These are phyloP conservation scores for Penstemon newberryi DNA, from an alignment of 257 asterid genomes.

Conservation along the genomic window DNA sequence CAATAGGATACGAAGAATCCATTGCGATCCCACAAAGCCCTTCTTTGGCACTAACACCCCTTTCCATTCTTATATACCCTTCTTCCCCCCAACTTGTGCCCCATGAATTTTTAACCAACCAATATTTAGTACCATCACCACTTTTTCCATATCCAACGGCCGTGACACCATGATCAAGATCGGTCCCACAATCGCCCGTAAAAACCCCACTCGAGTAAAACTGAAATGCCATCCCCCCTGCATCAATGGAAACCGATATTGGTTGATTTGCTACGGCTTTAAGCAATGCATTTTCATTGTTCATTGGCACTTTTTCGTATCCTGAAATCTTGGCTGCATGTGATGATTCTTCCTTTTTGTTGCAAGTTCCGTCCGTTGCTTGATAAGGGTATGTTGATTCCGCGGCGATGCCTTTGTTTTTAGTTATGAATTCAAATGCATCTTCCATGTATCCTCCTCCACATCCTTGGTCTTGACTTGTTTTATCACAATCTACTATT, in stretches of 20 bases:
- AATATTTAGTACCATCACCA: conserved; percentile 30
- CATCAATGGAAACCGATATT: conserved; percentile 44
- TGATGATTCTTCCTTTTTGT: conserved; percentile 18
- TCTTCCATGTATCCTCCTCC: conserved; percentile 40
- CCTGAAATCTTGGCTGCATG: conserved; percentile 34
- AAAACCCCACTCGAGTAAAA: conserved; percentile 38
- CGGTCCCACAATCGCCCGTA: conserved; percentile 36
- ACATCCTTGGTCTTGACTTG: conserved; percentile 39
- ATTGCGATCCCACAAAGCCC: too few relatives aligned
- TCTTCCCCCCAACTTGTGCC: conserved; percentile 2
- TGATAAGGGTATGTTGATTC: conserved; percentile 37
- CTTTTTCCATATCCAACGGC: conserved; percentile 35
- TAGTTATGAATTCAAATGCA: conserved; percentile 35
- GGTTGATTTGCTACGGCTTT: conserved; percentile 47
- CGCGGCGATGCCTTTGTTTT: conserved; percentile 37
- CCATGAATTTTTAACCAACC: conserved; percentile 48
- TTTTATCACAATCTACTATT: conserved; percentile 41
- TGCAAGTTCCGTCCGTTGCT: conserved; percentile 34
- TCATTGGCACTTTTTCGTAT: conserved; percentile 33
- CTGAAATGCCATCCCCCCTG: conserved; percentile 32
- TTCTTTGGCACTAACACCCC: too few relatives aligned
- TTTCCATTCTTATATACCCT: too few relatives aligned
- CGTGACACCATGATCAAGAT: conserved; percentile 36
- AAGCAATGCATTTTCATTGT: conserved; percentile 30
- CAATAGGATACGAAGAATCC: too few relatives aligned